These are phyloP conservation scores for Colletotrichum tanaceti DNA, from an alignment of 2,329 filamentous ascomycete genomes.

Conservation along the genomic window DNA sequence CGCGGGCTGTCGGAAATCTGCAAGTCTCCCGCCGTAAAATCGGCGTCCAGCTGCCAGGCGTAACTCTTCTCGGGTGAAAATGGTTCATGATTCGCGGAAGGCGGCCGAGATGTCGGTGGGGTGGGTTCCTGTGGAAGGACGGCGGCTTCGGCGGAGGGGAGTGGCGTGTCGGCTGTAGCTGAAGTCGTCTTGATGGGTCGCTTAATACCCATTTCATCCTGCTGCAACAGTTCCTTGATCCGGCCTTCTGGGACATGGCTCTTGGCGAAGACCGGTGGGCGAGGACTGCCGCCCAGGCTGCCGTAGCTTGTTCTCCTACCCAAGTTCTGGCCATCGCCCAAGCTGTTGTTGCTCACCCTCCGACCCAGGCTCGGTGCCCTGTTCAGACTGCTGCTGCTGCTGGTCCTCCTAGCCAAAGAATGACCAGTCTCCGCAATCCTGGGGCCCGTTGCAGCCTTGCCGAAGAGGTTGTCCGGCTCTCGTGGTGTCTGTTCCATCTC, in stretches of 20 bases:
- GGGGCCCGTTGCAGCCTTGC: constrained; percentile 48
- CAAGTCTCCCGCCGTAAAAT: constrained; percentile 68
- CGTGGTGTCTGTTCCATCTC: constrained; percentile 40
- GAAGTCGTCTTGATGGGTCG: constrained; percentile 14
- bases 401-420: constrained; percentile 50
- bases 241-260: constrained; percentile 41
- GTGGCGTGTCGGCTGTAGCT: constrained; percentile 46
- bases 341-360: constrained; percentile 41
- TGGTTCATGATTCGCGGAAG: constrained; percentile 42
- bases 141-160: constrained; percentile 50
- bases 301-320: constrained; percentile 40
- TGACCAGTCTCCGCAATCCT: constrained; percentile 53
- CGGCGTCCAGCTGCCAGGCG: constrained; percentile 67
- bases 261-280: constrained; percentile 38
- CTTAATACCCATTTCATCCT: constrained; percentile 37
- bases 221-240: constrained; percentile 42
- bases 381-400: constrained; percentile 50
- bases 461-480: constrained; percentile 50
- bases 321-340: constrained; percentile 30
- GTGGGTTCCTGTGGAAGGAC: constrained; percentile 35
- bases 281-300: constrained; percentile 39
- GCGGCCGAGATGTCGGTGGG: constrained; percentile 41
- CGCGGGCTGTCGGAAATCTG: constrained; percentile 68
- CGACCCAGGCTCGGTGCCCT: constrained; percentile 36
- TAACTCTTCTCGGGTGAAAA: constrained; percentile 63